phyloP scores from a whole-genome alignment of 2,329 filamentous ascomycete species.

The Aspergillus phoenicis region DNA sequence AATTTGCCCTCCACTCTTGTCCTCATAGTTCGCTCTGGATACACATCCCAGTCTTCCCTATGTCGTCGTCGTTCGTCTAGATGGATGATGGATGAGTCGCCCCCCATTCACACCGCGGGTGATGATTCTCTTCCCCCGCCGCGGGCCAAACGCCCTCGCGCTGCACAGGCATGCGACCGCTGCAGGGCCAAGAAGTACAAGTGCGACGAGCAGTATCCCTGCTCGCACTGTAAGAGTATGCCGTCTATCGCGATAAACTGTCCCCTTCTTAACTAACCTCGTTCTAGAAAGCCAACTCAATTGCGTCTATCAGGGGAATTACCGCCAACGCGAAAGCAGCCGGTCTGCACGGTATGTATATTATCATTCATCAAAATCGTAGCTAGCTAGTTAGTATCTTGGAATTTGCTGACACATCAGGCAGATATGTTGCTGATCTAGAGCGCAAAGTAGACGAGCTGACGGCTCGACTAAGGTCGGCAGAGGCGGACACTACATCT shows the following conservation, averaged over 20 bases:
- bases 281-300: constrained; percentile 34
- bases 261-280: background rate
- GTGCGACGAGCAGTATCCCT: constrained; percentile 51
- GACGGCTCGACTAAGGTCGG: constrained; percentile 28
- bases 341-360: constrained; percentile 32
- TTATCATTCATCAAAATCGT: background rate
- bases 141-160: constrained; percentile 42
- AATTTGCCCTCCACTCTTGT: too few species aligned
- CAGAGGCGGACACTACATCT: constrained; percentile 23
- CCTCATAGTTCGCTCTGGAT: too few species aligned
- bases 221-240: constrained; percentile 49
- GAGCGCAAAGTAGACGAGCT: constrained; percentile 39
- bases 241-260: background rate
- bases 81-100: constrained; percentile 43
- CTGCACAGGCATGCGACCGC: constrained; percentile 50
- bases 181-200: constrained; percentile 54
- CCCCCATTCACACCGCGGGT: constrained; percentile 10
- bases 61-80: constrained; percentile 2
- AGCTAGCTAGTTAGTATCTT: background rate
- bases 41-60: background rate
- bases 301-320: constrained; percentile 40
- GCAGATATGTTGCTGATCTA: constrained; percentile 40
- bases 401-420: background rate
- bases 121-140: constrained; percentile 24
- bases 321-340: constrained; percentile 34